Evolutionary conservation across 73 alveolate genomes (phyloP).

Genomic region (Uronychia binucleata): DNA sequence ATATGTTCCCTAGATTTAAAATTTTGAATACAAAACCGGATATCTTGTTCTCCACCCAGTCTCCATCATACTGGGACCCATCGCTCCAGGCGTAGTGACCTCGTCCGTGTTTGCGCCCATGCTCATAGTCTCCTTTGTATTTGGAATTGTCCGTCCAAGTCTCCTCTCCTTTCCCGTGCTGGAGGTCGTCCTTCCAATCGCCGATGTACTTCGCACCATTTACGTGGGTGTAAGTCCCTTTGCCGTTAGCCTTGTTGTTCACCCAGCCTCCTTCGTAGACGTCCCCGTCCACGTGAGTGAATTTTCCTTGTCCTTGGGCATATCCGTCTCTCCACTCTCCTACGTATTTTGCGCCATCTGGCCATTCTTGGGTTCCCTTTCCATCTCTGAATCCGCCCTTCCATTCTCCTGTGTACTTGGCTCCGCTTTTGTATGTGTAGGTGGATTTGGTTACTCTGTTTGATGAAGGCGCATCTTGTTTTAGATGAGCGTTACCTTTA

Average conservation of each 20-base stretch:
- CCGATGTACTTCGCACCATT: slow-evolving; percentile 32
- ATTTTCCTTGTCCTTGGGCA: slow-evolving; percentile 43
- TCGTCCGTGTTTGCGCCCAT: slow-evolving; percentile 70
- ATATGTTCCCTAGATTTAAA: slow-evolving; percentile 33
- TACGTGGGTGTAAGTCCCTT: slow-evolving; percentile 4
- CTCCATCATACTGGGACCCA: slow-evolving; percentile 77
- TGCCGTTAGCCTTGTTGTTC: slow-evolving; percentile 23
- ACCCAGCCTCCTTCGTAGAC: slow-evolving; percentile 39
- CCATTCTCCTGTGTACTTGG: slow-evolving; percentile 91
- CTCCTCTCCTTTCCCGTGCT: slow-evolving; percentile 25
- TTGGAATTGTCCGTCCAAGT: slow-evolving; percentile 4
- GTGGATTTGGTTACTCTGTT: slow-evolving; percentile 64
- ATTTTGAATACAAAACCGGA: not conserved
- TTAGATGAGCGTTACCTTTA: not conserved
- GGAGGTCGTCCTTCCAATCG: slow-evolving; percentile 17
- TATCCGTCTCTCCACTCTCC: slow-evolving; percentile 46
- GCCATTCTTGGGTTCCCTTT: slow-evolving; percentile 69
- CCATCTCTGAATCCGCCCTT: slow-evolving; percentile 83
- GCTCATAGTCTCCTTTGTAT: slow-evolving; percentile 70
- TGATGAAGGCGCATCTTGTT: not conserved
- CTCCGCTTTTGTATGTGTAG: slow-evolving; percentile 75
- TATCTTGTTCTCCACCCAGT: slow-evolving; percentile 43
- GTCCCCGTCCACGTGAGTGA: slow-evolving; percentile 22
- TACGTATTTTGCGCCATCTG: slow-evolving; percentile 63
- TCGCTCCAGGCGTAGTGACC: slow-evolving; percentile 83